Conservation (phyloP, 441 rosid genomes). For the Erodium moschatum region DNA sequence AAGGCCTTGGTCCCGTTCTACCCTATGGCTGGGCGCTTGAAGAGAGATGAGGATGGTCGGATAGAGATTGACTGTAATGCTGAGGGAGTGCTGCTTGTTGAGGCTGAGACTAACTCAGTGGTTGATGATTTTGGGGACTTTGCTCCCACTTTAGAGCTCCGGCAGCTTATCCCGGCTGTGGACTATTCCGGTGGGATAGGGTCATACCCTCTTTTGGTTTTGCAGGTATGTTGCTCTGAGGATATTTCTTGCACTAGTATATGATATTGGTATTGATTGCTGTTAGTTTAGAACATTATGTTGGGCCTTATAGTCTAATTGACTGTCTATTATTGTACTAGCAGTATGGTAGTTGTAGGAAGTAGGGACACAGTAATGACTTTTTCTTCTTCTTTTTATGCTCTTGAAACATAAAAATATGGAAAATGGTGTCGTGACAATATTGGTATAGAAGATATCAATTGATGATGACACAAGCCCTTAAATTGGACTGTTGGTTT, state of each 20-base stretch:
- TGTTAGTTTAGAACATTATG: not conserved
- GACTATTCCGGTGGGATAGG: conserved; percentile 22
- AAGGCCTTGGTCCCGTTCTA: conserved; percentile 35
- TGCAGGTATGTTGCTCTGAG: conserved; percentile 46
- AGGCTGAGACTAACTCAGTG: conserved; percentile 26
- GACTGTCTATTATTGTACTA: not conserved
- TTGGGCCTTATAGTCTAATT: not conserved
- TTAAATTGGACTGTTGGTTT: not conserved
- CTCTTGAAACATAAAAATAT: not conserved
- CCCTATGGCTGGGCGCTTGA: conserved; percentile 34
- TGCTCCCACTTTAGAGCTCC: conserved; percentile 14
- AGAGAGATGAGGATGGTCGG: conserved; percentile 25
- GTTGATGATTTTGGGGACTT: conserved; percentile 27
- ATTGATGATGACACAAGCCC: not conserved
- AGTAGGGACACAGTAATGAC: not conserved
- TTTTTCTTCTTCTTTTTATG: not conserved
- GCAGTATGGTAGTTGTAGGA: not conserved
- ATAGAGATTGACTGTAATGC: conserved; percentile 29
- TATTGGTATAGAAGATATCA: not conserved
- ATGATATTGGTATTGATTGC: not conserved
- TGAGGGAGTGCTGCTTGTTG: conserved; percentile 28
- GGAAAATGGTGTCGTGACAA: not conserved
- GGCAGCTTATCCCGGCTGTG: conserved; percentile 21
- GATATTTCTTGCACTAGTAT: not conserved
- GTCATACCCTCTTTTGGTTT: conserved; percentile 62